A percentile compares a stretch with the other conserved stretches of the same genome.
phyloP scores from a whole-genome alignment of 2,329 filamentous ascomycete species.

The Arthrobotrys sphaeroides region DNA sequence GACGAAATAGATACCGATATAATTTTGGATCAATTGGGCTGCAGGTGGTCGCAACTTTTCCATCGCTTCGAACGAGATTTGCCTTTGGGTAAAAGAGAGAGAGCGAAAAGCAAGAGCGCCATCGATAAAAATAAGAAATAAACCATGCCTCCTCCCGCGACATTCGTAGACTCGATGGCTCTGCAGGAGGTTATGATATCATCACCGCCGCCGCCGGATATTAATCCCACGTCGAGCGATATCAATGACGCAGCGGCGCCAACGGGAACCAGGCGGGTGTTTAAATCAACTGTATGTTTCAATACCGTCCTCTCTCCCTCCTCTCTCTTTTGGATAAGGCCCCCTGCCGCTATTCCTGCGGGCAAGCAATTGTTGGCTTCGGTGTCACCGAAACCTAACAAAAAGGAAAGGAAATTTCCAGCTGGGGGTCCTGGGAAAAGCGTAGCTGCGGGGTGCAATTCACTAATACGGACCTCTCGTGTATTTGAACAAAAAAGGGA shows the following conservation, averaged over 20 bases:
- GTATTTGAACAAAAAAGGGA: constrained; percentile 26
- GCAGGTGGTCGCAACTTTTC: constrained; percentile 20
- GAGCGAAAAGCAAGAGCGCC: background rate
- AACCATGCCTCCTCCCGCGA: constrained; percentile 49
- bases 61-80: constrained; percentile 13
- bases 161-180: constrained; percentile 47
- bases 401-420: constrained; percentile 6
- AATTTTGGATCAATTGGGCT: constrained; percentile 26
- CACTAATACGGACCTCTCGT: constrained; percentile 4
- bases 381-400: constrained; percentile 48
- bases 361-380: constrained; percentile 45
- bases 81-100: constrained; percentile 1
- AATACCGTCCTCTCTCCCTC: background rate
- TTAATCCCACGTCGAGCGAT: constrained; percentile 7
- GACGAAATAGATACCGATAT: background rate
- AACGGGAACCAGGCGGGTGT: constrained; percentile 38
- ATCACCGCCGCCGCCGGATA: constrained; percentile 42
- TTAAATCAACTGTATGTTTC: constrained; percentile 48
- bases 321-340: constrained; percentile 14
- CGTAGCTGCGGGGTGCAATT: background rate
- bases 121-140: constrained; percentile 1
- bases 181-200: constrained; percentile 51
- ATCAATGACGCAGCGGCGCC: constrained; percentile 40
- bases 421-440: constrained; percentile 10
- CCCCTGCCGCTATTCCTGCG: constrained; percentile 32